Percentiles rank a stretch among this genome's conserved stretches.
Evolutionary conservation across 768 basidiomycete genomes (phyloP).

Genomic region (Kwoniella europaea): DNA sequence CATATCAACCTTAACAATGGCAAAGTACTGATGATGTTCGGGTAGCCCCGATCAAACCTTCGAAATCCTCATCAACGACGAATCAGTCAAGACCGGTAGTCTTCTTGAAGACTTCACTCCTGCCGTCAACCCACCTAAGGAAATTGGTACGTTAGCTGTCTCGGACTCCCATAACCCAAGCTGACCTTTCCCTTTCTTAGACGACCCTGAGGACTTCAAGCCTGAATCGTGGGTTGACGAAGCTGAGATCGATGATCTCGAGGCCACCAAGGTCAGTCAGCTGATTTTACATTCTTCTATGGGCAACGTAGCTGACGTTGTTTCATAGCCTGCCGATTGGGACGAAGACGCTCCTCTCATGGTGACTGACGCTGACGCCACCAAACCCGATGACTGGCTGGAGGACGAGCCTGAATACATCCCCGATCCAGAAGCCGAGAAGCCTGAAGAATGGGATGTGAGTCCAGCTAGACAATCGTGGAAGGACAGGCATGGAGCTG

Average conservation of each 20-base stretch:
- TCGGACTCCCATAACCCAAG: neutral
- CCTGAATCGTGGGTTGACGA: slow-evolving; percentile 91
- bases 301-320: slow-evolving; percentile 17
- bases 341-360: slow-evolving; percentile 95
- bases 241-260: slow-evolving; percentile 81
- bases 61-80: slow-evolving; percentile 86
- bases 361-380: slow-evolving; percentile 82
- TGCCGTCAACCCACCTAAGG: slow-evolving; percentile 85
- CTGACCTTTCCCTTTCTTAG: slow-evolving; percentile 46
- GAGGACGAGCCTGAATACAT: slow-evolving; percentile 79
- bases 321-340: slow-evolving; percentile 84
- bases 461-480: slow-evolving; percentile 17
- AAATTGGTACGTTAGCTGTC: slow-evolving; percentile 64
- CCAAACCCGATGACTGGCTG: slow-evolving; percentile 94
- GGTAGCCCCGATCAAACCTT: slow-evolving; percentile 83
- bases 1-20: neutral
- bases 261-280: slow-evolving; percentile 73
- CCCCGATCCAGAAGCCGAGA: slow-evolving; percentile 82
- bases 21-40: slow-evolving; percentile 58
- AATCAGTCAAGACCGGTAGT: slow-evolving; percentile 75
- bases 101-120: slow-evolving; percentile 94
- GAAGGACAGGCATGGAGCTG: neutral
- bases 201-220: slow-evolving; percentile 88
- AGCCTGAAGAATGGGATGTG: slow-evolving; percentile 96
- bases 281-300: too few species aligned